Conservation (phyloP, 768 basidiomycete species). For the Trametes coccinea region DNA sequence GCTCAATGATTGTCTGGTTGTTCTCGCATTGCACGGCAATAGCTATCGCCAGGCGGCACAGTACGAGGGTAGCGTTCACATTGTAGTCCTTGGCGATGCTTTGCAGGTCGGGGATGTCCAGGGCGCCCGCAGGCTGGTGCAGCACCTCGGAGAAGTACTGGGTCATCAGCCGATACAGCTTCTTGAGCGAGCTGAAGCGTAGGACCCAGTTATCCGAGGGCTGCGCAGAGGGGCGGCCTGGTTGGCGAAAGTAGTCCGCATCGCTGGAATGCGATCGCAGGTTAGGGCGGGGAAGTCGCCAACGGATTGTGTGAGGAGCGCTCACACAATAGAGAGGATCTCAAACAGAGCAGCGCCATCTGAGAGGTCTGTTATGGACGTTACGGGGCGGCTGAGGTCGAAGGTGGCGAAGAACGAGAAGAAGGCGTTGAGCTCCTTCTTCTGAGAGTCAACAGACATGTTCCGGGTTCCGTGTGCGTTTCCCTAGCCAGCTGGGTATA, state of each 20-base stretch:
- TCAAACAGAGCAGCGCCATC: conserved; percentile 80
- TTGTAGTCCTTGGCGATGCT: conserved; percentile 78
- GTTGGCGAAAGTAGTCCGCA: conserved; percentile 71
- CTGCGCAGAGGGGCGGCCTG: conserved; percentile 57
- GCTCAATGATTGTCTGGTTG: conserved; percentile 86
- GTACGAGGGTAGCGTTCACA: conserved; percentile 60
- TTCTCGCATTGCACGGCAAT: conserved; percentile 87
- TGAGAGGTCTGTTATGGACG: conserved; percentile 67
- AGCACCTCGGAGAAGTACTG: conserved; percentile 86
- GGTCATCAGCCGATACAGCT: conserved; percentile 83
- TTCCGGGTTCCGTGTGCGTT: conserved; percentile 17
- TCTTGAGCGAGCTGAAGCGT: conserved; percentile 79
- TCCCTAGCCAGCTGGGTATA: conserved; percentile 18
- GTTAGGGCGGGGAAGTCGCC: neutral
- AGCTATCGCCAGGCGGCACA: conserved; percentile 82
- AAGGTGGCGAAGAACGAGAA: conserved; percentile 80
- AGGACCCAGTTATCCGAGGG: conserved; percentile 88
- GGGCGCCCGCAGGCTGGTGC: conserved; percentile 70
- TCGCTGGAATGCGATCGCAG: conserved; percentile 50
- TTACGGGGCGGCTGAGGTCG: conserved; percentile 61
- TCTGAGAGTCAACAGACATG: conserved; percentile 37
- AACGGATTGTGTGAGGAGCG: conserved; percentile 16
- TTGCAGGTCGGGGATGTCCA: conserved; percentile 88
- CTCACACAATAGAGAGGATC: conserved; percentile 75
- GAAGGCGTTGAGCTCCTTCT: conserved; percentile 77